Evolutionary conservation across 1,139 yeast genomes (phyloP).

Genomic region (Magnusiomyces starmeri): DNA sequence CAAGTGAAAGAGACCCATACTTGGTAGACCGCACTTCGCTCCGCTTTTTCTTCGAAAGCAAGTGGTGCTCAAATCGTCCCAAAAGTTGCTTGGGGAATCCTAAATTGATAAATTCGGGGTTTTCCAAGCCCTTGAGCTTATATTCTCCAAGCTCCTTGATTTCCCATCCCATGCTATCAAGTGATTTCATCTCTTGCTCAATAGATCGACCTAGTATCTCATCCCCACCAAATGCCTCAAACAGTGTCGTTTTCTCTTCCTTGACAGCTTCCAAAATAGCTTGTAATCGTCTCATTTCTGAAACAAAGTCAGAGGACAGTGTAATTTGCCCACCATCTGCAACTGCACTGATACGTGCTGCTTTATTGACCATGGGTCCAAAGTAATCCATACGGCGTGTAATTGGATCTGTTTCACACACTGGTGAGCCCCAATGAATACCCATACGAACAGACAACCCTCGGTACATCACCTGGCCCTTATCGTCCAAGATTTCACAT

Average conservation of each 20-base stretch:
- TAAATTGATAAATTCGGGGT: slow-evolving; percentile 79
- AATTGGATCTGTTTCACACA: slow-evolving; percentile 88
- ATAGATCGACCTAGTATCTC: slow-evolving; percentile 55
- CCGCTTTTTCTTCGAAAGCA: slow-evolving; percentile 27
- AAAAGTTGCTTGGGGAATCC: slow-evolving; percentile 51
- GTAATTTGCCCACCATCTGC: slow-evolving; percentile 99
- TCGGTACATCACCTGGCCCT: slow-evolving; percentile 57
- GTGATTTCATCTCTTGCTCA: slow-evolving; percentile 57
- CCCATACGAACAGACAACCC: slow-evolving; percentile 98
- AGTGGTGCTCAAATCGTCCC: slow-evolving; percentile 13
- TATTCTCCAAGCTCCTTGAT: slow-evolving; percentile 73
- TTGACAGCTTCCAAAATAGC: slow-evolving; percentile 45
- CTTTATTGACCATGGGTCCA: slow-evolving; percentile 96
- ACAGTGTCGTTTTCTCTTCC: slow-evolving; percentile 34
- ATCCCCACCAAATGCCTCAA: slow-evolving; percentile 57
- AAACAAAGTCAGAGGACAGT: slow-evolving; percentile 70
- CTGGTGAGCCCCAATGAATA: slow-evolving; percentile 96
- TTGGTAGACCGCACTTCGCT: slow-evolving; percentile 32
- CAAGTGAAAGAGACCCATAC: slow-evolving; percentile 2
- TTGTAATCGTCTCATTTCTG: slow-evolving; percentile 58
- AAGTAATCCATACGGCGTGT: slow-evolving; percentile 97
- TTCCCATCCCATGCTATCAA: slow-evolving; percentile 66
- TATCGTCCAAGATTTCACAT: slow-evolving; percentile 65
- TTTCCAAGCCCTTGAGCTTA: slow-evolving; percentile 88
- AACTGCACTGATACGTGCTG: slow-evolving; percentile 86